A percentile compares a stretch with the other conserved stretches of the same genome.
Evolutionary conservation across 352 stramenopile species (phyloP).

Genomic region (Globisporangium spiculum): DNA sequence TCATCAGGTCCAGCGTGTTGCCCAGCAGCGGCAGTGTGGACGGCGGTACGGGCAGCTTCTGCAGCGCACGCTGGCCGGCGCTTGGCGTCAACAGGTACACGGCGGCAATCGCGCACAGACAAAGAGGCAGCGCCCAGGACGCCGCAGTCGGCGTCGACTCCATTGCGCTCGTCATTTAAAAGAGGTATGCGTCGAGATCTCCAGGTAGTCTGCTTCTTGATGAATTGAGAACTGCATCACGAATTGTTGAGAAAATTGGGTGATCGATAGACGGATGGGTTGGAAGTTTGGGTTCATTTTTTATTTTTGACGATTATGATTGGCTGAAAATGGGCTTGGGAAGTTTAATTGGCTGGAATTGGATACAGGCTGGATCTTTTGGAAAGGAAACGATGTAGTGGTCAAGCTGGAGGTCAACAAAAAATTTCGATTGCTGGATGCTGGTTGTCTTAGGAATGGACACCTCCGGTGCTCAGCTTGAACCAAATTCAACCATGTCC

Average conservation of each 20-base stretch:
- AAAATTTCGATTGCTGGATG: too few relatives aligned
- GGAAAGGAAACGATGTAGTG: neutral
- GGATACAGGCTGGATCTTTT: neutral
- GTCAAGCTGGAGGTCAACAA: neutral
- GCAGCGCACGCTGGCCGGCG: constrained; percentile 9
- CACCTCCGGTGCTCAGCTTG: too few relatives aligned
- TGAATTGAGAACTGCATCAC: neutral
- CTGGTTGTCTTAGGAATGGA: too few relatives aligned
- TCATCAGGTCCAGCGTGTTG: constrained; percentile 22
- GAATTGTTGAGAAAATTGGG: too few relatives aligned
- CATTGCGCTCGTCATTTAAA: neutral
- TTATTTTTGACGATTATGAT: neutral
- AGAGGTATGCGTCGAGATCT: neutral
- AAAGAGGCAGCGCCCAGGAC: constrained; percentile 1
- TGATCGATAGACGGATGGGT: neutral
- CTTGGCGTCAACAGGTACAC: neutral
- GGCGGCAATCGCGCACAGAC: neutral
- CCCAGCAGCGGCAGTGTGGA: constrained; percentile 22
- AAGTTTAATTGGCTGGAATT: neutral
- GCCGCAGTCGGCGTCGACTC: neutral
- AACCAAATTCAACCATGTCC: neutral
- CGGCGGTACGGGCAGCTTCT: constrained; percentile 8
- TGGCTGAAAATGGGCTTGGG: neutral
- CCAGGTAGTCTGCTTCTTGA: neutral
- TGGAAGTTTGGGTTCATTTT: neutral